Evolutionary conservation across 169 alveolate genomes (phyloP), one percentile per base, ranked within the genome.

Genomic region (Cryptosporidium viatorum): DNA sequence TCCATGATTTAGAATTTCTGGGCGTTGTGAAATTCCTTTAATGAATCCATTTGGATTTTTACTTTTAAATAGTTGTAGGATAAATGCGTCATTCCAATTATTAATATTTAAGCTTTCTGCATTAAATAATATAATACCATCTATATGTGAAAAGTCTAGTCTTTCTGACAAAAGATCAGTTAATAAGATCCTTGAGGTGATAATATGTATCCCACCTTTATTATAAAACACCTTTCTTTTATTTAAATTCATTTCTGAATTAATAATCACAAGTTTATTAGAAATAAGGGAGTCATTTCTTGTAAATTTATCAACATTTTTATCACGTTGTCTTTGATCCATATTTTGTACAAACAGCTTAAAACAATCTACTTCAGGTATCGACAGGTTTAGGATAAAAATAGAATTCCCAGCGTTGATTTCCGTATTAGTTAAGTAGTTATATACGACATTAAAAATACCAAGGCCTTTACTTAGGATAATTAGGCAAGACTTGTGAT

Each of bases 61-160:
- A 62, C 69, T 84, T 71, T 91, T 70, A 51, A 45, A 84, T 59
- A 91, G 67, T 58, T 86, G 93, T 26, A 69, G 23, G 29, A 91
- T 80, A 84, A 91, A 91, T 33, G 93, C 93, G 68, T 91, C 93
- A 71, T 85, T 69, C 85, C 85, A 85, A 41, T 91, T 84, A 33
- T 62, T 68, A 26, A 65, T 18, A 62, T 65, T 80, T 31, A 85
- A 67, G 59, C 69, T 85, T 59, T 91, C 92, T 48, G 93, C 93
- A 45, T 85, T 91, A 67, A 73, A 23, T 10, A 91, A 55, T 48
- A 91, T 52, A 33, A 91, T 67, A 43, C 93, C 86, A 67, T 73
- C 86, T 7, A 91, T 70, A 41, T 69, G 48, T 33, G 85, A 84
- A 14, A 86, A 84, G 6, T 91, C 80, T 37, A 91, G 70, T 37